phyloP scores from a whole-genome alignment of 306 rosid species.

The Nissolia schottii region DNA sequence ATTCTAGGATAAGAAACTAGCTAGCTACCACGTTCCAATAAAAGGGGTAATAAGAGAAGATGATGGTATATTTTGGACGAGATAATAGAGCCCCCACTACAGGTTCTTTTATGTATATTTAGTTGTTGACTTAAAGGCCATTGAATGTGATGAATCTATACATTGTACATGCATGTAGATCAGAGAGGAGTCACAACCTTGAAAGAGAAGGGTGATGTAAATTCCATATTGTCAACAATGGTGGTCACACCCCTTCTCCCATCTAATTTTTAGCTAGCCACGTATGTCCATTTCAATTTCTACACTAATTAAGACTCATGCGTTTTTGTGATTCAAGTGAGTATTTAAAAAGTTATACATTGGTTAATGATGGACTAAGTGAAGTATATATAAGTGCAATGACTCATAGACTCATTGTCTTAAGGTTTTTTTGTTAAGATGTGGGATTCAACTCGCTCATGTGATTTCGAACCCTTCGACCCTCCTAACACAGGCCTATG shows the following conservation, averaged over 20 bases:
- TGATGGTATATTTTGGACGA: neutral
- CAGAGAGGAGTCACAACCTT: neutral
- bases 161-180: constrained; percentile 13
- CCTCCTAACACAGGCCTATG: too few relatives aligned
- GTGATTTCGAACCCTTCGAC: too few relatives aligned
- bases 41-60: constrained; percentile 5
- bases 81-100: neutral
- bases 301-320: too few relatives aligned
- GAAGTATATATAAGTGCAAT: too few relatives aligned
- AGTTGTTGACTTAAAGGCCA: constrained; percentile 14
- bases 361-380: too few relatives aligned
- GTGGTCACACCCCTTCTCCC: constrained; percentile 3
- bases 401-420: too few relatives aligned
- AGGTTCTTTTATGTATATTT: neutral
- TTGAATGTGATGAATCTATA: constrained; percentile 6
- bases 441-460: too few relatives aligned
- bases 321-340: neutral
- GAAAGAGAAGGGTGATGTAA: neutral
- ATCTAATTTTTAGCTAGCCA: constrained; percentile 15
- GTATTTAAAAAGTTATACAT: too few relatives aligned
- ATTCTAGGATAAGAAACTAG: constrained; percentile 15
- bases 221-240: constrained; percentile 19
- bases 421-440: too few relatives aligned
- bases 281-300: neutral
- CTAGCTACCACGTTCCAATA: neutral